Percentiles rank a stretch among this genome's conserved stretches.
Conservation (phyloP, 1,139 yeast species). For the Diutina neorugosa region DNA sequence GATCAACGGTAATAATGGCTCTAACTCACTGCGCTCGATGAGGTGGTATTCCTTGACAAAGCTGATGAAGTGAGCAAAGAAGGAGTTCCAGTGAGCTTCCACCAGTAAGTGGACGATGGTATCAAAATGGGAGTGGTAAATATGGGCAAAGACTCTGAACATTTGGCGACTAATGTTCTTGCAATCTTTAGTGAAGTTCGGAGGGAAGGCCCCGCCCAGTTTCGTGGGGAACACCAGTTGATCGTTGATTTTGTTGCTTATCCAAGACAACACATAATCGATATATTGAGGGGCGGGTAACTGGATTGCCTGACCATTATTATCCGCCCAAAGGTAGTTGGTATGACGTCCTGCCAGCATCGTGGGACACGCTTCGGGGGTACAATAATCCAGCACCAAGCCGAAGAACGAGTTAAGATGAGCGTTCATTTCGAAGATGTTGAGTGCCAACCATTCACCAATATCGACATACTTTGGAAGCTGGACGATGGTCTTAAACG, state of each 20-base stretch:
- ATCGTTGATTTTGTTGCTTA: conserved; percentile 75
- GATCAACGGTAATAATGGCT: conserved; percentile 66
- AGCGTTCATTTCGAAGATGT: conserved; percentile 80
- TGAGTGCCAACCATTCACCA: conserved; percentile 93
- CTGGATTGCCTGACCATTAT: conserved; percentile 63
- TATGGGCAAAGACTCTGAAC: conserved; percentile 94
- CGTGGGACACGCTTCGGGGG: conserved; percentile 80
- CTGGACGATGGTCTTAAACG: conserved; percentile 90
- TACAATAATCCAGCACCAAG: conserved; percentile 75
- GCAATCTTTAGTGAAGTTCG: conserved; percentile 68
- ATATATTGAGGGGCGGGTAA: conserved; percentile 90
- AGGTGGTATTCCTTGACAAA: conserved; percentile 76
- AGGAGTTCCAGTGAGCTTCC: conserved; percentile 98
- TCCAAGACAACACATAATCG: conserved; percentile 87
- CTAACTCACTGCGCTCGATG: conserved; percentile 67
- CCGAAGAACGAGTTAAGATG: conserved; percentile 83
- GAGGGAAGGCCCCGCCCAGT: conserved; percentile 88
- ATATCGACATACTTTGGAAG: conserved; percentile 89
- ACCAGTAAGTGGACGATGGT: conserved; percentile 77
- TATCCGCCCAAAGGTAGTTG: conserved; percentile 85
- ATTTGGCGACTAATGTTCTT: conserved; percentile 82
- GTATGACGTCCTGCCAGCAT: conserved; percentile 95
- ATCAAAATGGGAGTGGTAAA: conserved; percentile 90
- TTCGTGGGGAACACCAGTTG: conserved; percentile 87
- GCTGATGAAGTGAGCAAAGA: conserved; percentile 90